Conservation (phyloP, 2,329 filamentous ascomycete species). For the Curvularia verruculosa region DNA sequence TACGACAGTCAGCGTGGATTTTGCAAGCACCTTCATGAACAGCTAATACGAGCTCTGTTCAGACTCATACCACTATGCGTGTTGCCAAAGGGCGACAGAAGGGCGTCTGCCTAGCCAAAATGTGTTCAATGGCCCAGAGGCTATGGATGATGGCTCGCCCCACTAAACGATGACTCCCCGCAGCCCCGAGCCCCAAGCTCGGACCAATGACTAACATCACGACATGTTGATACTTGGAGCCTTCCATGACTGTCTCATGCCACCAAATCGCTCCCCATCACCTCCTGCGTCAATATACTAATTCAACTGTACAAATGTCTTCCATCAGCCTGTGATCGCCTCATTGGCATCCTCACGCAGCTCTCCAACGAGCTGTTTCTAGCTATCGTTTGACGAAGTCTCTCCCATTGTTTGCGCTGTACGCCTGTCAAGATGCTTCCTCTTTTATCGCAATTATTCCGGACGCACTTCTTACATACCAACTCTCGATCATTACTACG, state of each 20-base stretch:
- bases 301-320: conserved; percentile 18
- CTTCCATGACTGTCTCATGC: conserved; percentile 6
- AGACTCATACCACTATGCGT: too few relatives aligned
- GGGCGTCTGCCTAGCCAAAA: conserved; percentile 6
- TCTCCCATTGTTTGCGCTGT: conserved; percentile 29
- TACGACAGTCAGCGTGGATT: background rate
- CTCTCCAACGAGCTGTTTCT: conserved; percentile 28
- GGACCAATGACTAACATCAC: conserved; percentile 18
- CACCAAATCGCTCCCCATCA: conserved; percentile 3
- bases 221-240: conserved; percentile 12
- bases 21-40: too few relatives aligned
- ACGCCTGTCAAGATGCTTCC: conserved; percentile 58
- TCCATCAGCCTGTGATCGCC: conserved; percentile 27
- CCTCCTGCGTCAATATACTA: conserved; percentile 1
- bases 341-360: conserved; percentile 30
- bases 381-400: conserved; percentile 28
- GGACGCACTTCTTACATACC: conserved; percentile 58
- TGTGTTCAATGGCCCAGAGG: conserved; percentile 3
- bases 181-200: conserved; percentile 12
- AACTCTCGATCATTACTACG: conserved; percentile 55
- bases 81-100: conserved; percentile 8
- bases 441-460: conserved; percentile 55
- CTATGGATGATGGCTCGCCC: conserved; percentile 8
- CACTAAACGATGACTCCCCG: conserved; percentile 15
- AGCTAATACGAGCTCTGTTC: background rate